phyloP scores from a whole-genome alignment of 331 rosid genomes.

The Dryas integrifolia region DNA sequence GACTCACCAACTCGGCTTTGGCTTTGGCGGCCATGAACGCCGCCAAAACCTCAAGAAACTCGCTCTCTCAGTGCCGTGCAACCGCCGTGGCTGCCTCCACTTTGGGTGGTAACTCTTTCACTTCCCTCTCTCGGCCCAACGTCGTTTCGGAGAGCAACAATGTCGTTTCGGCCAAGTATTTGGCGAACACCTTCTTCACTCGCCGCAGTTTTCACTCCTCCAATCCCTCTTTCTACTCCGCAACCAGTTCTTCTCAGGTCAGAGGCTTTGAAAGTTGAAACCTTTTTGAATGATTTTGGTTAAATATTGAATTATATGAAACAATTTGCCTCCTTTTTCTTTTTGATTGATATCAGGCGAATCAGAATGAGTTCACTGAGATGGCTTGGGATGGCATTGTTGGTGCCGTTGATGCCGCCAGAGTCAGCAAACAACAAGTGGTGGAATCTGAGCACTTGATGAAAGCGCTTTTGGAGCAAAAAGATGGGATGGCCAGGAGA shows the following conservation, averaged over 20 bases:
- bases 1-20: slow-evolving; percentile 46
- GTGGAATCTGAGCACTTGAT: slow-evolving; percentile 92
- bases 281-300: not conserved
- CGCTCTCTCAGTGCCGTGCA: slow-evolving; percentile 27
- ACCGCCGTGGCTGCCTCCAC: slow-evolving; percentile 17
- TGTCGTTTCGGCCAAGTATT: slow-evolving; percentile 51
- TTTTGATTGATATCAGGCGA: slow-evolving; percentile 40
- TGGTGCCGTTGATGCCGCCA: slow-evolving; percentile 84
- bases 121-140: slow-evolving; percentile 25
- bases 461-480: slow-evolving; percentile 97
- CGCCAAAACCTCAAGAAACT: slow-evolving; percentile 21
- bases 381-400: slow-evolving; percentile 95
- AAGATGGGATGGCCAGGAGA: slow-evolving; percentile 86
- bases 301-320: not conserved
- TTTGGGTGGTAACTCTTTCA: slow-evolving; percentile 8
- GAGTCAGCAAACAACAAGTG: slow-evolving; percentile 72
- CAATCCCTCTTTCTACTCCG: slow-evolving; percentile 41
- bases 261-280: not conserved
- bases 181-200: slow-evolving; percentile 46
- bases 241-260: slow-evolving; percentile 65
- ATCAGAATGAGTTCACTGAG: slow-evolving; percentile 79
- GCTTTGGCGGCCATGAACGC: slow-evolving; percentile 41
- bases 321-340: not conserved
- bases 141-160: slow-evolving; percentile 16
- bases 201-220: slow-evolving; percentile 78